These are phyloP conservation scores for Auricularia sp. DNA, from an alignment of 768 basidiomycete genomes.

Conservation along the genomic window DNA sequence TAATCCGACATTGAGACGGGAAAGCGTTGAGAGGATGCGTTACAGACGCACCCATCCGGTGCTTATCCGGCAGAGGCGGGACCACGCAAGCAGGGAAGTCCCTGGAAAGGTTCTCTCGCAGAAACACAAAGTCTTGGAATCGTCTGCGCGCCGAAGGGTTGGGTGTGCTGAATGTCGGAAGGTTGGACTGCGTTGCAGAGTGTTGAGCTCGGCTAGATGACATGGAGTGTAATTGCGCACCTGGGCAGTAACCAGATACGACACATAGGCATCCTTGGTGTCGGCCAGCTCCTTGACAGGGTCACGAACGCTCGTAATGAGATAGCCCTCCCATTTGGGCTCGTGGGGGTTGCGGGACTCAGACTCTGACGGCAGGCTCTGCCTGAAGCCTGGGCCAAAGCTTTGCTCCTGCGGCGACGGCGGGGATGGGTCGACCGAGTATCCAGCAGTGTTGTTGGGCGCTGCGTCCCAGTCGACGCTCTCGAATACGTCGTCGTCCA, in stretches of 20 bases:
- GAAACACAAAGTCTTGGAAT: slow-evolving; percentile 95
- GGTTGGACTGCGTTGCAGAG: slow-evolving; percentile 60
- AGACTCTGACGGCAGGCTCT: slow-evolving; percentile 54
- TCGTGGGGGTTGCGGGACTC: slow-evolving; percentile 60
- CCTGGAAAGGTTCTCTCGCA: slow-evolving; percentile 76
- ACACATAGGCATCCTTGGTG: slow-evolving; percentile 94
- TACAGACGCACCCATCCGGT: slow-evolving; percentile 68
- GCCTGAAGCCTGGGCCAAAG: slow-evolving; percentile 68
- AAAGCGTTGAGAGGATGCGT: not conserved
- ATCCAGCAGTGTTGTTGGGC: slow-evolving; percentile 35
- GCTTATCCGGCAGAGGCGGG: slow-evolving; percentile 92
- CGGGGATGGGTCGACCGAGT: slow-evolving; percentile 18
- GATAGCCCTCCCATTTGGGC: slow-evolving; percentile 86
- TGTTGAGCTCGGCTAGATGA: not conserved
- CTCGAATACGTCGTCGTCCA: slow-evolving; percentile 83
- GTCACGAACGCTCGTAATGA: slow-evolving; percentile 76
- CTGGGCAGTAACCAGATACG: slow-evolving; percentile 83
- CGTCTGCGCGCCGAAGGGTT: slow-evolving; percentile 74
- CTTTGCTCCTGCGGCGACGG: not conserved
- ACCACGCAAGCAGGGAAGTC: slow-evolving; percentile 98
- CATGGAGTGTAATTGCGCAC: slow-evolving; percentile 31
- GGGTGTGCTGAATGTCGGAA: slow-evolving; percentile 71
- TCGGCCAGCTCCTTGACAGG: slow-evolving; percentile 94
- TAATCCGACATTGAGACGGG: slow-evolving; percentile 20
- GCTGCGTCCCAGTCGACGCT: slow-evolving; percentile 80